Evolutionary conservation across 106 monocot species (phyloP).

Genomic region (Apostasia shenzhenica): DNA sequence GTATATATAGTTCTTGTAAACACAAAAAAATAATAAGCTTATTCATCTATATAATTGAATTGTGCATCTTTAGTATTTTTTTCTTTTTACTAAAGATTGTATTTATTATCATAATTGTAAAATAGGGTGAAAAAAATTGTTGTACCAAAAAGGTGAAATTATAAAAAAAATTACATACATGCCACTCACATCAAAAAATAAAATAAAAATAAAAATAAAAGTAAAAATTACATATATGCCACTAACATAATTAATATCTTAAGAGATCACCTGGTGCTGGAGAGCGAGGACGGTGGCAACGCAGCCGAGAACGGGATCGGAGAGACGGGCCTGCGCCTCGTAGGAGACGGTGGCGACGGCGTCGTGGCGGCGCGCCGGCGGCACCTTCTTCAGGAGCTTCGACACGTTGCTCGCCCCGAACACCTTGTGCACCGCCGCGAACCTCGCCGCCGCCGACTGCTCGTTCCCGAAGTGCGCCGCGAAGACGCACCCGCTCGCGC

Average conservation of each 20-base stretch:
- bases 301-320: constrained; percentile 86
- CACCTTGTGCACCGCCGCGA: constrained; percentile 80
- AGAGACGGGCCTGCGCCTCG: constrained; percentile 84
- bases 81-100: too few species aligned
- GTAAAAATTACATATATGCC: not conserved
- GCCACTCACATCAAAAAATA: not conserved
- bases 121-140: too few species aligned
- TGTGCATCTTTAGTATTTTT: too few species aligned
- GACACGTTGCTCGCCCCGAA: constrained; percentile 91
- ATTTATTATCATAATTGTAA: too few species aligned
- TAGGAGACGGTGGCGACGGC: constrained; percentile 70
- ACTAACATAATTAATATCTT: not conserved
- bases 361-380: constrained; percentile 32
- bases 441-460: constrained; percentile 41
- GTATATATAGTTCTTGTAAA: too few species aligned
- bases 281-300: constrained; percentile 63
- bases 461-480: constrained; percentile 64
- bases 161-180: too few species aligned
- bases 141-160: too few species aligned
- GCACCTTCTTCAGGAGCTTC: constrained; percentile 53
- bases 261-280: constrained; percentile 61
- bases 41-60: too few species aligned
- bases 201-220: not conserved
- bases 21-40: too few species aligned
- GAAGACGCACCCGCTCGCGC: constrained; percentile 68